Evolutionary conservation across 805 yeast species (phyloP), one percentile per base, ranked within the genome.

Genomic region (Teunomyces tritomae): DNA sequence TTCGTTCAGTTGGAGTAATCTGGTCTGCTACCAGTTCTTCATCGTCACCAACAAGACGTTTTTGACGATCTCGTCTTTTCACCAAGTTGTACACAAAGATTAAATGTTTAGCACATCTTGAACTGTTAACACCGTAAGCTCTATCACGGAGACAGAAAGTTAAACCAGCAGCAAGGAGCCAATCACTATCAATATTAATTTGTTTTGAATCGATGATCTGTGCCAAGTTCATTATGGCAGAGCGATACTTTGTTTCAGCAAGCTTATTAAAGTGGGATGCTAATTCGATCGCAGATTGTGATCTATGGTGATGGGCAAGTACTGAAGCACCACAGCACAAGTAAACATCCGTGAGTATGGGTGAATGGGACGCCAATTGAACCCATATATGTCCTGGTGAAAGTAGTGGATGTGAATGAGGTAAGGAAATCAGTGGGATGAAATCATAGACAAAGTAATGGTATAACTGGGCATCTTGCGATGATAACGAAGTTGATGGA

Each of bases 321-420:
- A 39, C 44, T 3, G 53, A 46, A 5, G 57, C 55, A 5, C 57
- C 59, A 28, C 59, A 56, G 14, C 49, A 54, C 32, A 43, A 42
- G 46, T 49, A 54, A 11, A 89, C 74, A 1, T 70, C 61, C 0
- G 51, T 43, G 49, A 96, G 76, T 17, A 86, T 77, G 3, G 52
- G 61, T 0, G 79, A 61, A 62, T 94, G 97, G 51, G 78, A 74
- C 0, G 64, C 71, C 20, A 90, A 54, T 58, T 88, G 90, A 32
- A 54, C 52, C 52, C 55, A 56, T 3, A 54, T 37, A 20, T 51
- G 49, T 3, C 40, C 51, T 1, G 59, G 59, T 5, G 55, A 39
- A 26, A 56, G 51, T 27, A 48, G 29, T 17, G 56, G 53, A 39
- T 56, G 59, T 17, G 55, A 45, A 10, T 49, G 51, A 8, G 56